phyloP scores from a whole-genome alignment of 2,329 filamentous ascomycete genomes.

The Fusarium pseudocircinatum region DNA sequence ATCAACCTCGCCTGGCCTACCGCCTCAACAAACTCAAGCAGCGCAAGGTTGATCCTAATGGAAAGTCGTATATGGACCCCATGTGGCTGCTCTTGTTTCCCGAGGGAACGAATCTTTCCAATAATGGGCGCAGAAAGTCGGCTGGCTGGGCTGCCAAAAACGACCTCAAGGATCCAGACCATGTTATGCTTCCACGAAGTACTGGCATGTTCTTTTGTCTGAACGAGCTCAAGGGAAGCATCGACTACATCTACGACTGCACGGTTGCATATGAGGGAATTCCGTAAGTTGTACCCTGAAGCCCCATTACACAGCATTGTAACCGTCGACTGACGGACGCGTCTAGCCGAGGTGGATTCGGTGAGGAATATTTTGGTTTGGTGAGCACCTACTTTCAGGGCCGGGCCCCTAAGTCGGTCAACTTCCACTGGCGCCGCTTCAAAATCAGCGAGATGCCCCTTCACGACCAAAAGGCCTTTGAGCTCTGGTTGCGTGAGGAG shows the following conservation, averaged over 20 bases:
- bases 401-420: conserved; percentile 90
- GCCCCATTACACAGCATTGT: conserved; percentile 10
- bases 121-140: conserved; percentile 75
- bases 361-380: conserved; percentile 91
- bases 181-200: conserved; percentile 80
- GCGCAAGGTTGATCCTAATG: conserved; percentile 61
- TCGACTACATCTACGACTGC: conserved; percentile 90
- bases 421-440: conserved; percentile 95
- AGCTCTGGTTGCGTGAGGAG: conserved; percentile 82
- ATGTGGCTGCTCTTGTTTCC: conserved; percentile 94
- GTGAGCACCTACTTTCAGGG: conserved; percentile 89
- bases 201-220: conserved; percentile 84
- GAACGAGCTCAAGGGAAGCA: conserved; percentile 75
- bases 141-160: conserved; percentile 80
- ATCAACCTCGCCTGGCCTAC: conserved; percentile 78
- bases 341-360: conserved; percentile 77
- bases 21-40: conserved; percentile 76
- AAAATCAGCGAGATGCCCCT: conserved; percentile 82
- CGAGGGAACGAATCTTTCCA: conserved; percentile 84
- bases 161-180: conserved; percentile 75
- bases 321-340: conserved; percentile 17
- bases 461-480: conserved; percentile 77
- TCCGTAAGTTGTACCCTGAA: conserved; percentile 68
- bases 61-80: conserved; percentile 70
- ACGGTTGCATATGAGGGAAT: conserved; percentile 96